Conservation (phyloP, 306 rosid genomes). For the Biancaea sappan region DNA sequence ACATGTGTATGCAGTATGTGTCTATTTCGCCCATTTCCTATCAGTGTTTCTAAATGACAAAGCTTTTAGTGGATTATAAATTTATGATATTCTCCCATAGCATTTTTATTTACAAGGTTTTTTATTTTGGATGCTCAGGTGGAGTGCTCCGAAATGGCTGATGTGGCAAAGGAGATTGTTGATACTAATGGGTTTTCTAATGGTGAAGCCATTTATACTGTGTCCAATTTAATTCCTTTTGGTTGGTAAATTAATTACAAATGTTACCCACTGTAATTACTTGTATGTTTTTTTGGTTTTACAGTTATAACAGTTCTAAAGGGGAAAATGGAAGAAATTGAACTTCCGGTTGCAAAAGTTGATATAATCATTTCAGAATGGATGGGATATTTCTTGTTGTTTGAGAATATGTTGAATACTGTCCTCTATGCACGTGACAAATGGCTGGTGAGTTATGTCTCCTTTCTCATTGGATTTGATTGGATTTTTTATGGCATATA, state of each 20-base stretch:
- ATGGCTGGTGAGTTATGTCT: slow-evolving; percentile 80
- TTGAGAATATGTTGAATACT: slow-evolving; percentile 95
- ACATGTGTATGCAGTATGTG: slow-evolving; percentile 89
- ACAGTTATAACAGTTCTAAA: slow-evolving; percentile 92
- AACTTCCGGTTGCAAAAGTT: slow-evolving; percentile 89
- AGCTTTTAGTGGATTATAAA: not conserved
- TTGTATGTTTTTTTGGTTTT: slow-evolving; percentile 17
- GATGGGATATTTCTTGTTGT: slow-evolving; percentile 99
- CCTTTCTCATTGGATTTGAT: not conserved
- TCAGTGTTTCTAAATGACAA: not conserved
- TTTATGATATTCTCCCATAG: not conserved
- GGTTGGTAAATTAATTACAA: not conserved
- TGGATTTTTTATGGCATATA: not conserved
- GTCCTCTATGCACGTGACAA: slow-evolving; percentile 97
- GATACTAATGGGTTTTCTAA: slow-evolving; percentile 79
- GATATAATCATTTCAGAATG: slow-evolving; percentile 97
- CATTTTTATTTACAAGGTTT: not conserved
- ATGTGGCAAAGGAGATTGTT: slow-evolving; percentile 93
- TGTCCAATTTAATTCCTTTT: slow-evolving; percentile 14
- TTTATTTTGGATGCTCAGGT: slow-evolving; percentile 54
- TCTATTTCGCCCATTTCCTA: not conserved
- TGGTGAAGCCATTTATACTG: slow-evolving; percentile 49
- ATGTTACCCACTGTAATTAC: slow-evolving; percentile 28
- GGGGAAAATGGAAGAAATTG: slow-evolving; percentile 95
- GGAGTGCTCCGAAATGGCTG: slow-evolving; percentile 98